Conservation (phyloP, 345 rosid genomes). For the Eucalyptus caleyi region DNA sequence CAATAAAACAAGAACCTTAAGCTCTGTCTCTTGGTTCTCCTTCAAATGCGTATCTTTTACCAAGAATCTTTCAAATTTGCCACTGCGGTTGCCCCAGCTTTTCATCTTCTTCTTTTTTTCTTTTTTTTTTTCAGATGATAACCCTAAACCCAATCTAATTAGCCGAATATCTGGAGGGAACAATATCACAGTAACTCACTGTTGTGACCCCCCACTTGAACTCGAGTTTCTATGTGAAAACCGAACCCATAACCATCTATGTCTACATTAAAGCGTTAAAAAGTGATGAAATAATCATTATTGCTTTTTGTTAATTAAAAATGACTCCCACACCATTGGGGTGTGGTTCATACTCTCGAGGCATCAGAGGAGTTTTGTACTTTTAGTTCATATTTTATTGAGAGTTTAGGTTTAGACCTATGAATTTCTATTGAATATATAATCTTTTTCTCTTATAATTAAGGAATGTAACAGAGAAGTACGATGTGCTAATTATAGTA, state of each 20-base stretch:
- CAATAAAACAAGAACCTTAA: background rate
- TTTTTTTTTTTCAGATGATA: background rate
- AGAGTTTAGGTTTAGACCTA: no score
- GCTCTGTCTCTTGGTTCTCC: background rate
- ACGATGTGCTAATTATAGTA: no score
- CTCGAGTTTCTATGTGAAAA: background rate
- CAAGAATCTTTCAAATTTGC: background rate
- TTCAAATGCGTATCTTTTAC: background rate
- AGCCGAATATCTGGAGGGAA: background rate
- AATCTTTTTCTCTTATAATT: no score
- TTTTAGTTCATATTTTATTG: no score
- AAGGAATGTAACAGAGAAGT: no score
- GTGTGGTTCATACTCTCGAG: no score
- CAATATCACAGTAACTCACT: background rate
- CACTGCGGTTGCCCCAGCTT: background rate
- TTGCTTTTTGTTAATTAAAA: background rate
- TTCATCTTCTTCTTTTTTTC: no score
- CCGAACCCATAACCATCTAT: background rate
- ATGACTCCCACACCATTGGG: background rate
- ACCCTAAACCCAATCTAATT: background rate
- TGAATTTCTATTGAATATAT: no score
- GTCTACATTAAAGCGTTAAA: fast-evolving
- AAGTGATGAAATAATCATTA: background rate
- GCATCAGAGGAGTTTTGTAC: fast-evolving
- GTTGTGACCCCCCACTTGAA: background rate